Conservation (phyloP, 2,329 filamentous ascomycete genomes). For the Colletotrichum sojae region DNA sequence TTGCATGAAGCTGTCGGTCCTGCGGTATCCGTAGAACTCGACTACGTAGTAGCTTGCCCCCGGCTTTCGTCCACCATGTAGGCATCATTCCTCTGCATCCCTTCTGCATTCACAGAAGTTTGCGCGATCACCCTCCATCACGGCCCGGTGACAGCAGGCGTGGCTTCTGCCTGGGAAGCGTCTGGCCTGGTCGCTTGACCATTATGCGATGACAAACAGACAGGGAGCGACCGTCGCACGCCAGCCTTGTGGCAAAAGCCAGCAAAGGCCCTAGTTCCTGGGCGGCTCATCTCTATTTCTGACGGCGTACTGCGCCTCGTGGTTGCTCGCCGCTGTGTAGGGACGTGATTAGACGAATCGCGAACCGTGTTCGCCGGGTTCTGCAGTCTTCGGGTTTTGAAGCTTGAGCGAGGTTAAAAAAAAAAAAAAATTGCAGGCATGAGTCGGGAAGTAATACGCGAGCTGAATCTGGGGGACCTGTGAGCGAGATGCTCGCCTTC, state of each 20-base stretch:
- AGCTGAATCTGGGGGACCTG: neutral
- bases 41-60: neutral
- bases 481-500: too few relatives aligned
- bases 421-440: neutral
- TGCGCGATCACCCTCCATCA: constrained; percentile 10
- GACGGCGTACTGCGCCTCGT: too few relatives aligned
- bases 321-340: too few relatives aligned
- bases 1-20: neutral
- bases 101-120: neutral
- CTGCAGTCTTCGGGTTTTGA: neutral
- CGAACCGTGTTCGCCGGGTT: too few relatives aligned
- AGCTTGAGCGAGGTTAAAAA: neutral
- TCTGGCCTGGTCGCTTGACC: constrained; percentile 15
- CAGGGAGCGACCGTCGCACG: constrained; percentile 13
- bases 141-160: neutral
- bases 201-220: constrained; percentile 19
- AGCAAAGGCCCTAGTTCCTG: neutral
- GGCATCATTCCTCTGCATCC: neutral
- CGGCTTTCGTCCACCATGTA: neutral
- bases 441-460: constrained; percentile 14
- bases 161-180: constrained; percentile 10
- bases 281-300: too few relatives aligned
- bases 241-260: neutral
- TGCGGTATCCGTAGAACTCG: neutral
- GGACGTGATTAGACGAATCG: too few relatives aligned